These are phyloP conservation scores for Scedosporium apiospermum DNA, from an alignment of 2,329 filamentous ascomycete species.

Conservation along the genomic window DNA sequence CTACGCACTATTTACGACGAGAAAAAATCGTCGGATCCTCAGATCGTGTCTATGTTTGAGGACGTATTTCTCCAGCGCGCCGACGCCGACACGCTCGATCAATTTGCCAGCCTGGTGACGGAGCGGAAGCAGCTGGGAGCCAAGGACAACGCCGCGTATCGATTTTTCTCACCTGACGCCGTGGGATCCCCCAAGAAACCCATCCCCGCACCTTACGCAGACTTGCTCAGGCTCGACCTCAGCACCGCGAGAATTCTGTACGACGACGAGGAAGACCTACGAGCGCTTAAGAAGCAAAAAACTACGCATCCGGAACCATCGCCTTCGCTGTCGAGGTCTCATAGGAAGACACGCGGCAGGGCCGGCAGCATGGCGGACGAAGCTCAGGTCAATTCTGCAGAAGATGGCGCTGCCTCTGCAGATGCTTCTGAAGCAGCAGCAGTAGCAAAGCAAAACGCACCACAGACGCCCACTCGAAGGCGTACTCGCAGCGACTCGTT, in stretches of 20 bases:
- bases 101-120: slow-evolving; percentile 41
- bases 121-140: slow-evolving; percentile 49
- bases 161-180: neutral
- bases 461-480: slow-evolving; percentile 25
- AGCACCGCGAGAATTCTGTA: slow-evolving; percentile 14
- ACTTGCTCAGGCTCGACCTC: slow-evolving; percentile 33
- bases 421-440: neutral
- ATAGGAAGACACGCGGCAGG: neutral
- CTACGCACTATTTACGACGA: slow-evolving; percentile 52
- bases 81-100: slow-evolving; percentile 37
- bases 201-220: slow-evolving; percentile 37
- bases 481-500: slow-evolving; percentile 25
- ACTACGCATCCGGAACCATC: slow-evolving; percentile 15
- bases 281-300: slow-evolving; percentile 28
- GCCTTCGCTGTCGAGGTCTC: slow-evolving; percentile 1
- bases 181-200: slow-evolving; percentile 30
- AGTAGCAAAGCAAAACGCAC: neutral
- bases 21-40: slow-evolving; percentile 32
- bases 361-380: neutral
- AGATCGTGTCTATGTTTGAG: slow-evolving; percentile 48
- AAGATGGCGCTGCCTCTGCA: neutral
- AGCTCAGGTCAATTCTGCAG: neutral
- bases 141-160: slow-evolving; percentile 34
- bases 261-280: slow-evolving; percentile 15
- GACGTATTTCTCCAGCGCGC: slow-evolving; percentile 49